Evolutionary conservation across 768 basidiomycete genomes (phyloP).

Genomic region (Mycena venus): DNA sequence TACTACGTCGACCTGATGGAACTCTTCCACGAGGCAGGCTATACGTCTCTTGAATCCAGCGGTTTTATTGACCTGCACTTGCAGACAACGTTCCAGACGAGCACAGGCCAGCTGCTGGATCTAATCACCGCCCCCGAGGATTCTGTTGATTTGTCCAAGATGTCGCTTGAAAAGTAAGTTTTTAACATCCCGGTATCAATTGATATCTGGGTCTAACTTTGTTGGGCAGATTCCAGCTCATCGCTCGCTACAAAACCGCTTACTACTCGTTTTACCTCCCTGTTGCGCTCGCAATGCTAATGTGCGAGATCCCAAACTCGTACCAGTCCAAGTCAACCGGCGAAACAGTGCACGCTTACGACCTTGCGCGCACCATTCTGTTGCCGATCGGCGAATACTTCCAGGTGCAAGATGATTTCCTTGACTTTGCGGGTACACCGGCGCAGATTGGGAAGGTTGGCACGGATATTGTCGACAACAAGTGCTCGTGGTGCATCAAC

Average conservation of each 20-base stretch:
- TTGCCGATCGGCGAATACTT: slow-evolving; percentile 97
- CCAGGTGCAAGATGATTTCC: slow-evolving; percentile 97
- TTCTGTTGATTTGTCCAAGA: slow-evolving; percentile 85
- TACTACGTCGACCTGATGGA: slow-evolving; percentile 94
- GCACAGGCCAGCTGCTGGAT: slow-evolving; percentile 96
- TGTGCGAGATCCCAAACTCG: slow-evolving; percentile 71
- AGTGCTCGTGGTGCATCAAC: slow-evolving; percentile 98
- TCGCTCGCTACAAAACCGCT: slow-evolving; percentile 97
- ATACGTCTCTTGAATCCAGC: neutral
- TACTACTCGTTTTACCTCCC: slow-evolving; percentile 99
- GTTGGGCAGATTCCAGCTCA: slow-evolving; percentile 79
- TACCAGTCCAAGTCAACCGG: slow-evolving; percentile 41
- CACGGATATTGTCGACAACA: slow-evolving; percentile 98
- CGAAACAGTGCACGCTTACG: slow-evolving; percentile 67
- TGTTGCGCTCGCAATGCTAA: slow-evolving; percentile 92
- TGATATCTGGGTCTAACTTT: neutral
- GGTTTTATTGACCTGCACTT: neutral
- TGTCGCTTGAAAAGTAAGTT: slow-evolving; percentile 85
- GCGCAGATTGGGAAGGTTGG: slow-evolving; percentile 97
- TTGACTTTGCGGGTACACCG: slow-evolving; percentile 91
- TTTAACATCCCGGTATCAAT: neutral
- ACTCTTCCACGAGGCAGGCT: slow-evolving; percentile 78
- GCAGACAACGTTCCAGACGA: slow-evolving; percentile 85
- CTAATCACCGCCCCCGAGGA: slow-evolving; percentile 95
- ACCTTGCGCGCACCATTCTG: slow-evolving; percentile 82